Conservation (phyloP, 768 basidiomycete genomes). For the Suillus luteus region DNA sequence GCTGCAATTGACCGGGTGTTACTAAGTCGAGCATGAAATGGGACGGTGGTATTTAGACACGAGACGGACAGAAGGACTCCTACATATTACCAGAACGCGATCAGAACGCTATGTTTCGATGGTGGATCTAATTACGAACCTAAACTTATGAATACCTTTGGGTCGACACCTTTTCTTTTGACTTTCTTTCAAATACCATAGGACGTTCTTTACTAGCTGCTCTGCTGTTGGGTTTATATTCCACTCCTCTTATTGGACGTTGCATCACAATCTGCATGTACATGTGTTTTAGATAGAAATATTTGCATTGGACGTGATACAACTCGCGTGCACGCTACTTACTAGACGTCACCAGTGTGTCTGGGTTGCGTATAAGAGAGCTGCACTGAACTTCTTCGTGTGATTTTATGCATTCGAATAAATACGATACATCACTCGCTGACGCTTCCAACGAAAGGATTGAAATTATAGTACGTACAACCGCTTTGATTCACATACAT, state of each 20-base stretch:
- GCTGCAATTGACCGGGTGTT: constrained; percentile 74
- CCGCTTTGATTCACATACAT: constrained; percentile 23
- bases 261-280: constrained; percentile 5
- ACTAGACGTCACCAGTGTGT: too few species aligned
- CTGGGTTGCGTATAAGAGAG: too few species aligned
- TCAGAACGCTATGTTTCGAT: constrained; percentile 10
- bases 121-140: constrained; percentile 12
- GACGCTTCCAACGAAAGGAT: constrained; percentile 26
- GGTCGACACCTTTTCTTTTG: neutral
- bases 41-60: constrained; percentile 2
- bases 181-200: constrained; percentile 6
- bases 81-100: constrained; percentile 5
- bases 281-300: constrained; percentile 14
- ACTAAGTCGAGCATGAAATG: constrained; percentile 44
- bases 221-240: constrained; percentile 9
- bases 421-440: constrained; percentile 1
- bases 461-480: constrained; percentile 32
- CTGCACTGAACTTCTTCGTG: too few species aligned
- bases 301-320: neutral
- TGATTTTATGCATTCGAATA: too few species aligned
- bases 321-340: too few species aligned
- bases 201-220: constrained; percentile 14
- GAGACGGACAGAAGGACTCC: constrained; percentile 8
- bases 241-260: constrained; percentile 10
- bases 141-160: constrained; percentile 7